These are phyloP conservation scores for Astrocystis sublimbata DNA, from an alignment of 495 filamentous ascomycete species.

Conservation along the genomic window DNA sequence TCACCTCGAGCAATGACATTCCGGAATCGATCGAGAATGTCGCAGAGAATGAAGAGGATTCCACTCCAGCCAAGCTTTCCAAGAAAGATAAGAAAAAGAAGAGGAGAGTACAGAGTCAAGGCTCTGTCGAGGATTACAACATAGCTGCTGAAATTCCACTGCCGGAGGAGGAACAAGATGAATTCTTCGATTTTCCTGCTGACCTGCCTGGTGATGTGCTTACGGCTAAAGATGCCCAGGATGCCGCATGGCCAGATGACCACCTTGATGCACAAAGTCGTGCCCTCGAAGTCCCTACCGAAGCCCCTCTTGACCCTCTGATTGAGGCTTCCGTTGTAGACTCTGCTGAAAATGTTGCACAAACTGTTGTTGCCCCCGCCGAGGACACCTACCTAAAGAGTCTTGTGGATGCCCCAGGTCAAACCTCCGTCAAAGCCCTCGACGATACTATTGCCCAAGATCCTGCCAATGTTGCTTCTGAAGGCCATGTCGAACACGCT, in stretches of 20 bases:
- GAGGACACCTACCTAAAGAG: not conserved
- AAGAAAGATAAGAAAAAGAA: slow-evolving; percentile 29
- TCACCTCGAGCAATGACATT: not conserved
- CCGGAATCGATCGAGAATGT: not conserved
- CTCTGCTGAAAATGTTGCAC: not conserved
- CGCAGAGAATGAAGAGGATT: slow-evolving; percentile 13
- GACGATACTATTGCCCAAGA: not conserved
- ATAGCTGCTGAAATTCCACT: not conserved
- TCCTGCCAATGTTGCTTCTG: not conserved
- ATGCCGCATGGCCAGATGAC: not conserved
- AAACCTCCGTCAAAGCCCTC: not conserved
- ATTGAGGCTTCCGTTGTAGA: not conserved
- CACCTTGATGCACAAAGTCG: not conserved
- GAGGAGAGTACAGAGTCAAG: slow-evolving; percentile 7
- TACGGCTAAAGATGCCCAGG: slow-evolving; percentile 6
- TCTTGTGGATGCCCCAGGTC: not conserved
- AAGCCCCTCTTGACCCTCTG: not conserved
- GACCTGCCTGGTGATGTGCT: not conserved
- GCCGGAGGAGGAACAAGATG: not conserved
- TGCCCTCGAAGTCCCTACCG: not conserved
- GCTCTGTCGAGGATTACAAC: not conserved
- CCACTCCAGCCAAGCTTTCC: not conserved
- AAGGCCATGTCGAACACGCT: not conserved
- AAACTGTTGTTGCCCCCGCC: not conserved
- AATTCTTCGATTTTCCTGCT: not conserved